Percentiles rank a stretch among this genome's conserved stretches.
These are phyloP conservation scores for Saxophila tyrrhenica DNA, from an alignment of 495 filamentous ascomycete species.

Conservation along the genomic window DNA sequence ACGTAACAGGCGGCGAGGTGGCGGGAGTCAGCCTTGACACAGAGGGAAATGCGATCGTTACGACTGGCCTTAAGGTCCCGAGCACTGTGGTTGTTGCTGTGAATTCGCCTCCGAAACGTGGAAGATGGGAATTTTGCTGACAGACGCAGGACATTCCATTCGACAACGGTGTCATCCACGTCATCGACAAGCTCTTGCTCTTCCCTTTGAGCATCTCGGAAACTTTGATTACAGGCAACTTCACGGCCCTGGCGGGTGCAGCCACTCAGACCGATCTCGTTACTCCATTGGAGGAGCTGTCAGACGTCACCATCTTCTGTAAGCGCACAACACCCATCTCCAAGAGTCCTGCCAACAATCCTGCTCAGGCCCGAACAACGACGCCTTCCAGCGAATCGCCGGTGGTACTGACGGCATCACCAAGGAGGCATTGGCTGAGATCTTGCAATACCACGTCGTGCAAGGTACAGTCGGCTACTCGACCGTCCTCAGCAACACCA, in stretches of 20 bases:
- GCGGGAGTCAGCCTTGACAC: background rate
- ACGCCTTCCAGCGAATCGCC: conserved; percentile 5
- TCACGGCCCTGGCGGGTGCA: conserved; percentile 17
- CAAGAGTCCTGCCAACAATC: no score
- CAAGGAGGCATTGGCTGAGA: conserved; percentile 4
- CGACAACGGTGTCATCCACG: conserved; percentile 23
- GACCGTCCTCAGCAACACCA: conserved; percentile 6
- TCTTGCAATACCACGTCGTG: conserved; percentile 14
- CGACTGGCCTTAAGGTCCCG: background rate
- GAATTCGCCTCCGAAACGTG: background rate
- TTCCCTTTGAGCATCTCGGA: conserved; percentile 20
- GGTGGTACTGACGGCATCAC: background rate
- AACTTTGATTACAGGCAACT: conserved; percentile 8
- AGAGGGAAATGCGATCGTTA: background rate
- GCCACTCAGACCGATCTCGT: conserved; percentile 4
- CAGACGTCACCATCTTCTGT: conserved; percentile 15
- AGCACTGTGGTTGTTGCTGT: background rate
- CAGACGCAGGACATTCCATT: conserved; percentile 5
- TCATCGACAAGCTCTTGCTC: conserved; percentile 24
- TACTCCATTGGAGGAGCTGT: background rate
- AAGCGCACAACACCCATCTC: no score
- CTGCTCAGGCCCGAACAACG: conserved; percentile 6
- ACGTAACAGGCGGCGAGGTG: conserved; percentile 6
- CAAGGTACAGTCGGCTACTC: conserved; percentile 2
- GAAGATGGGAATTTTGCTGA: background rate